Percentiles rank a stretch among this genome's conserved stretches.
Conservation (phyloP, 768 basidiomycete species). For the Mycena leptocephala region DNA sequence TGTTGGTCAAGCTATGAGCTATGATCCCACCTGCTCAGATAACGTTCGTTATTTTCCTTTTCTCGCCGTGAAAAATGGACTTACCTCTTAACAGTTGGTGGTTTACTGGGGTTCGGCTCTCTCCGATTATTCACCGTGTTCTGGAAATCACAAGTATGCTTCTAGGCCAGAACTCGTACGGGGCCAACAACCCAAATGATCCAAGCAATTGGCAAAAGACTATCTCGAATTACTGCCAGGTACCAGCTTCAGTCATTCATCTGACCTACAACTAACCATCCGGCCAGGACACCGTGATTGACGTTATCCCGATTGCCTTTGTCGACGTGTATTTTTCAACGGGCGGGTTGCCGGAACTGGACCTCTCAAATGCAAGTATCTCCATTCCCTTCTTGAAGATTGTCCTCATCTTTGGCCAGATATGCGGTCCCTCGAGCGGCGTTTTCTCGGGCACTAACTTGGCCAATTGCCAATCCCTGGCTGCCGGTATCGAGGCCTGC, state of each 20-base stretch:
- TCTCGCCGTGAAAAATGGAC: background rate
- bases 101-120: constrained; percentile 22
- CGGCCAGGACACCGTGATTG: constrained; percentile 19
- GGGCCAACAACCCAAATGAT: constrained; percentile 60
- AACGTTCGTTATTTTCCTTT: constrained; percentile 17
- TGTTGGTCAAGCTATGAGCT: constrained; percentile 6
- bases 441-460: constrained; percentile 73
- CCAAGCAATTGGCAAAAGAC: constrained; percentile 66
- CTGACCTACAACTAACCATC: background rate
- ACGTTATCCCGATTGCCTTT: constrained; percentile 20
- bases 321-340: constrained; percentile 25
- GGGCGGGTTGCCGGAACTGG: constrained; percentile 26
- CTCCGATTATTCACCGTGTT: background rate
- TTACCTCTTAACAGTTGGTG: constrained; percentile 30
- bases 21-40: constrained; percentile 24
- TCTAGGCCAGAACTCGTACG: constrained; percentile 72
- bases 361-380: constrained; percentile 31
- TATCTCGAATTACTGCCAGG: constrained; percentile 69
- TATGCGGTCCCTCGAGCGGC: constrained; percentile 67
- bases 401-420: constrained; percentile 49
- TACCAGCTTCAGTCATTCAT: constrained; percentile 28
- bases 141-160: background rate
- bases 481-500: constrained; percentile 74
- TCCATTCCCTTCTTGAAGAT: too few species aligned
- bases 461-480: constrained; percentile 76